A percentile compares a stretch with the other conserved stretches of the same genome.
These are phyloP conservation scores for Senecio squalidus DNA, from an alignment of 140 eudicot species.

Conservation along the genomic window DNA sequence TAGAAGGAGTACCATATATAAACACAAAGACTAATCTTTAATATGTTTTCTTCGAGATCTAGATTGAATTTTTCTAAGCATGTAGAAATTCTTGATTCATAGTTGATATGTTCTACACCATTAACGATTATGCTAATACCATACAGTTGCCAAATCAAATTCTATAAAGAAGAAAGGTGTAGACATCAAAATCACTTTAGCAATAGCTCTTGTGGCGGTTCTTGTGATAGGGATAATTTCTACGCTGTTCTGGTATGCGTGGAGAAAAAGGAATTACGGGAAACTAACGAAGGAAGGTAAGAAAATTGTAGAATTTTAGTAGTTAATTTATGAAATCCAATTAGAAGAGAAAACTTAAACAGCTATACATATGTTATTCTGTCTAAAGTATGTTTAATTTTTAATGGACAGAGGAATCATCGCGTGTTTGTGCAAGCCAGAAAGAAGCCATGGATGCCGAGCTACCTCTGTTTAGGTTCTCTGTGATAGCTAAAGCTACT, in stretches of 20 bases:
- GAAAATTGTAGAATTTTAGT: background rate
- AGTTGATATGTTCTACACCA: background rate
- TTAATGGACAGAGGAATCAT: constrained; percentile 5
- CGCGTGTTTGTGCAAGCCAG: background rate
- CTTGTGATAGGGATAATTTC: constrained; percentile 15
- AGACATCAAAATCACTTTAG: background rate
- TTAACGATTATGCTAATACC: background rate
- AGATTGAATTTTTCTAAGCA: too few species aligned
- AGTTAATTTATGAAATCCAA: background rate
- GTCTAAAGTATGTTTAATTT: background rate
- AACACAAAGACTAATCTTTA: too few species aligned
- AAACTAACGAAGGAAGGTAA: constrained; percentile 9
- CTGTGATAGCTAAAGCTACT: constrained; percentile 13
- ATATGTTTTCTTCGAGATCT: too few species aligned
- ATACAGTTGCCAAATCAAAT: constrained; percentile 2
- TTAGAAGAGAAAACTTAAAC: background rate
- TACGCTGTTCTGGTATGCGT: background rate
- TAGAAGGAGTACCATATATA: too few species aligned
- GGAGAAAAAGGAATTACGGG: constrained; percentile 12
- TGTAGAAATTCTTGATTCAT: background rate
- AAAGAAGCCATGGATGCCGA: constrained; percentile 10
- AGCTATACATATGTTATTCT: background rate
- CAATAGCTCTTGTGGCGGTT: background rate
- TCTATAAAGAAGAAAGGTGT: constrained; percentile 1
- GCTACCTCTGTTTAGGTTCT: constrained; percentile 22